Evolutionary conservation across 495 filamentous ascomycete species (phyloP).

Genomic region (Penicillium riverlandense): DNA sequence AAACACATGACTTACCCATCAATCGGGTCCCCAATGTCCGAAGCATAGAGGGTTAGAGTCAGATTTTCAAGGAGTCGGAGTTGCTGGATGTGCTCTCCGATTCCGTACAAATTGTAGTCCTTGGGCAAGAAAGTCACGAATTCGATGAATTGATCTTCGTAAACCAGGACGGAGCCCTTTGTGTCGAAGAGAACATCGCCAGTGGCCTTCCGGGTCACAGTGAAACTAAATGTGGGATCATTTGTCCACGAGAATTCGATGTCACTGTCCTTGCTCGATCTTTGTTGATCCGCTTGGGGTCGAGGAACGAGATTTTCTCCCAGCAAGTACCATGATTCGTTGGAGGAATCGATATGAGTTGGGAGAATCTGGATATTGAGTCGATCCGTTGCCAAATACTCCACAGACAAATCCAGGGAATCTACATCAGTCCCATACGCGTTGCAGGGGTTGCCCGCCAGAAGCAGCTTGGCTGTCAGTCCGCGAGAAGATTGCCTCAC

Average conservation of each 20-base stretch:
- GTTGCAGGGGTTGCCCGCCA: constrained; percentile 46
- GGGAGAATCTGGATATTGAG: constrained; percentile 44
- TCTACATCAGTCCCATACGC: constrained; percentile 48
- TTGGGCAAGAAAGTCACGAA: constrained; percentile 41
- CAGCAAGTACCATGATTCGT: constrained; percentile 48
- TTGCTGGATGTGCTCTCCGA: constrained; percentile 46
- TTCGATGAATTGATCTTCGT: constrained; percentile 51
- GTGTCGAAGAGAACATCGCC: constrained; percentile 45
- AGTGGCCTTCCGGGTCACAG: constrained; percentile 36
- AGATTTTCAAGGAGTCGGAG: constrained; percentile 44
- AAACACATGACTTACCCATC: constrained; percentile 10
- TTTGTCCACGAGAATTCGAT: constrained; percentile 42
- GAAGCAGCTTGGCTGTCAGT: constrained; percentile 38
- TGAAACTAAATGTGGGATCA: constrained; percentile 44
- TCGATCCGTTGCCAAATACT: constrained; percentile 44
- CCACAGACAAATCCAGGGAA: constrained; percentile 37
- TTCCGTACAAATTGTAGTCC: constrained; percentile 50
- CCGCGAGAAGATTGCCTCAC: constrained; percentile 8
- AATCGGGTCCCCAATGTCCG: constrained; percentile 51
- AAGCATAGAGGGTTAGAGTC: constrained; percentile 56
- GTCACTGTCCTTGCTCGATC: constrained; percentile 12
- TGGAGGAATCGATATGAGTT: constrained; percentile 44
- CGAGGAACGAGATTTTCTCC: constrained; percentile 1
- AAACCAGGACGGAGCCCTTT: constrained; percentile 40
- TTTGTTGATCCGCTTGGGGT: constrained; percentile 5